phyloP scores from a whole-genome alignment of 2,329 filamentous ascomycete genomes.

The Diaporthe citrichinensis region DNA sequence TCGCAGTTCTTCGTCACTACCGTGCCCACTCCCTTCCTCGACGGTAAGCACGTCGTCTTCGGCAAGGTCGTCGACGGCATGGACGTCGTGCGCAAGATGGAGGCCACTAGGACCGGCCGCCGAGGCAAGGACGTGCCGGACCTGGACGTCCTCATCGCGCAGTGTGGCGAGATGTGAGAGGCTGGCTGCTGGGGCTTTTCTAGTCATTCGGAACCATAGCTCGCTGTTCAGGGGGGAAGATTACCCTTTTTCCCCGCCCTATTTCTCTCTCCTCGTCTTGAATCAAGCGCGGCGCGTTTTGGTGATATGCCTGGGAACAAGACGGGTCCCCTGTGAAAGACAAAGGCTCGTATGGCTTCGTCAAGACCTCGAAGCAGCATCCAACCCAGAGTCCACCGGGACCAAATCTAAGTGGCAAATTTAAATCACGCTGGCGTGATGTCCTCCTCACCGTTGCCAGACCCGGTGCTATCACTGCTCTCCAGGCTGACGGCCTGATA shows the following conservation, averaged over 20 bases:
- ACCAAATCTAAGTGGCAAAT: background rate
- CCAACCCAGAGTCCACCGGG: background rate
- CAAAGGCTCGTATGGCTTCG: background rate
- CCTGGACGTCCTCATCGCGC: constrained; percentile 84
- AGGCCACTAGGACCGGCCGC: constrained; percentile 86
- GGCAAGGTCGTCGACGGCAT: constrained; percentile 91
- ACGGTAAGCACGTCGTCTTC: constrained; percentile 96
- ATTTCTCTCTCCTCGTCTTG: background rate
- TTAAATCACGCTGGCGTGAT: background rate
- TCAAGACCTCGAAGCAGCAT: background rate
- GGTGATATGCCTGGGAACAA: background rate
- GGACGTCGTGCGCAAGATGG: constrained; percentile 93
- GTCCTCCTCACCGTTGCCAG: background rate
- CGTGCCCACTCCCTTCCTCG: constrained; percentile 86
- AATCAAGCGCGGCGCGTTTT: background rate
- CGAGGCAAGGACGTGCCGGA: constrained; percentile 84
- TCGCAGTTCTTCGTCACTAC: constrained; percentile 99
- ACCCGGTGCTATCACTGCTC: background rate
- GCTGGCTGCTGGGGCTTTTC: background rate
- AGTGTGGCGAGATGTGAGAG: constrained; percentile 91
- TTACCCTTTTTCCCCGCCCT: background rate
- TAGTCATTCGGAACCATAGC: background rate
- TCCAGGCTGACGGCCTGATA: background rate
- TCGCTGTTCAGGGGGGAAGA: background rate
- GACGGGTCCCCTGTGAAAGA: background rate